phyloP scores from a whole-genome alignment of 2,329 filamentous ascomycete genomes.

The Colletotrichum aenigma region DNA sequence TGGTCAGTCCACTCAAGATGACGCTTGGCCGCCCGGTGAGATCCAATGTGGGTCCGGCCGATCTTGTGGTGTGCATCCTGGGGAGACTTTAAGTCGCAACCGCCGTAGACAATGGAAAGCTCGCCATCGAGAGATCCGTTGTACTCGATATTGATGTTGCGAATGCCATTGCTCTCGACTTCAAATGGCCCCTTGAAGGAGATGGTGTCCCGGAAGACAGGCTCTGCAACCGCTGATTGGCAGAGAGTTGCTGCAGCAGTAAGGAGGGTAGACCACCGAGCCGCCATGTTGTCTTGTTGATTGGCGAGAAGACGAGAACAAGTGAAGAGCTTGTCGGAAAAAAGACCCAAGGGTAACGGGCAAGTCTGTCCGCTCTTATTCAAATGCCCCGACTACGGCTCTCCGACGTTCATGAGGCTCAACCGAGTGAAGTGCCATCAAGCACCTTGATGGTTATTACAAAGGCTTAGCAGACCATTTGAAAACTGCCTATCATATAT shows the following conservation, averaged over 20 bases:
- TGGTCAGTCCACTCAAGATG: constrained; percentile 20
- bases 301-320: not conserved
- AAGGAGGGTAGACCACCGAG: not conserved
- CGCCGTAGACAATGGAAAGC: constrained; percentile 22
- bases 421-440: not conserved
- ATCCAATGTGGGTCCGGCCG: constrained; percentile 25
- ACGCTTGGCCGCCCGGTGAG: constrained; percentile 24
- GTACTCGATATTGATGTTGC: constrained; percentile 26
- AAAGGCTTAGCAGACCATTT: not conserved
- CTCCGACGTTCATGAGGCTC: not conserved
- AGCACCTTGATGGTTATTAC: constrained; percentile 1
- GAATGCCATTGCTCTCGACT: constrained; percentile 18
- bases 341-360: not conserved
- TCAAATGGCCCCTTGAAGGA: constrained; percentile 10
- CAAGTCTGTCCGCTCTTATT: not conserved
- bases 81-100: not conserved
- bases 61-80: constrained; percentile 19
- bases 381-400: not conserved
- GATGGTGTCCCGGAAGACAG: not conserved
- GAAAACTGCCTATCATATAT: not conserved
- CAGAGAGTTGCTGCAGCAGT: not conserved
- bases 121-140: constrained; percentile 22
- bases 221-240: not conserved
- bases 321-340: not conserved
- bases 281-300: not conserved